Conservation (phyloP, 2,329 filamentous ascomycete species). For the Penicillium sp. region DNA sequence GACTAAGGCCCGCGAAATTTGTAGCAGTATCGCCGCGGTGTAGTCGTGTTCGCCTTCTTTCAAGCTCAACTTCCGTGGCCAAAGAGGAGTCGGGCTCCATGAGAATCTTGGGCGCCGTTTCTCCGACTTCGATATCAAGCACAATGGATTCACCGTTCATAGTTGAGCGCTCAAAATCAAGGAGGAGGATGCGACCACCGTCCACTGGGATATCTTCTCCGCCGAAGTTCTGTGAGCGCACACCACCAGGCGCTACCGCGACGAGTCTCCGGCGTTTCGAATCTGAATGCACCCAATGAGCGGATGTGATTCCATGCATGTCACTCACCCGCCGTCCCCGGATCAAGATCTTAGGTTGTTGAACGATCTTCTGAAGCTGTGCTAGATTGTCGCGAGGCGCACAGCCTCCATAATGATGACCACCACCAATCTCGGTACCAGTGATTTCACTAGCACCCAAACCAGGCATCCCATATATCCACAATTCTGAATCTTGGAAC, state of each 20-base stretch:
- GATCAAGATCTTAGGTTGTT: slow-evolving; percentile 58
- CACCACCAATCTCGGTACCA: slow-evolving; percentile 11
- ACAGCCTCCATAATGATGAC: slow-evolving; percentile 13
- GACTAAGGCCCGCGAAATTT: slow-evolving; percentile 29
- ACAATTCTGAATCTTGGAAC: slow-evolving; percentile 63
- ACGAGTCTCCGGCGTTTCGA: slow-evolving; percentile 43
- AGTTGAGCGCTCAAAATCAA: slow-evolving; percentile 63
- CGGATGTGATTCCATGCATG: slow-evolving; percentile 56
- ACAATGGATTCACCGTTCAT: slow-evolving; percentile 50
- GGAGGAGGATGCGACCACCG: slow-evolving; percentile 61
- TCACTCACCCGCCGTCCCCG: slow-evolving; percentile 58
- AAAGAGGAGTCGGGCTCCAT: slow-evolving; percentile 66
- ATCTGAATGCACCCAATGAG: slow-evolving; percentile 63
- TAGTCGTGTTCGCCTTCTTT: slow-evolving; percentile 63
- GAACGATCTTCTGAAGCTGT: slow-evolving; percentile 30
- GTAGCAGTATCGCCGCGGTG: slow-evolving; percentile 45
- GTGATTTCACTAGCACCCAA: slow-evolving; percentile 3
- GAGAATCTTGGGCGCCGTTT: slow-evolving; percentile 58
- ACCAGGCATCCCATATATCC: slow-evolving; percentile 70
- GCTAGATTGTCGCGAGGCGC: slow-evolving; percentile 18
- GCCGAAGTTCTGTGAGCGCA: slow-evolving; percentile 52
- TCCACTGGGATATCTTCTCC: slow-evolving; percentile 71
- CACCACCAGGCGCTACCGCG: slow-evolving; percentile 63
- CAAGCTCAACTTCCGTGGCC: slow-evolving; percentile 69
- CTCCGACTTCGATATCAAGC: slow-evolving; percentile 65